These are phyloP conservation scores for Zasmidium angulare DNA, from an alignment of 2,329 filamentous ascomycete species.

Conservation along the genomic window DNA sequence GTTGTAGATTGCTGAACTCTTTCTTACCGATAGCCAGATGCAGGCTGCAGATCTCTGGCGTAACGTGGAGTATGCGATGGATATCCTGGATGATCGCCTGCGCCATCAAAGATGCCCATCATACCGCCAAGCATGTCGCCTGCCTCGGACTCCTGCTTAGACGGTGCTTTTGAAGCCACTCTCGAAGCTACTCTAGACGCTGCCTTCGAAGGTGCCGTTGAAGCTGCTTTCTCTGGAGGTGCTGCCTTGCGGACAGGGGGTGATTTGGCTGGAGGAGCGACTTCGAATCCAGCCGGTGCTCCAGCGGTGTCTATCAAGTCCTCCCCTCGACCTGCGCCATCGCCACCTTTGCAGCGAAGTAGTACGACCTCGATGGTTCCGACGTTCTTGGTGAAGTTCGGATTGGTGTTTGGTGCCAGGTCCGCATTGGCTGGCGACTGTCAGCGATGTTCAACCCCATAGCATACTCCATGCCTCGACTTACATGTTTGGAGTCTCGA, in stretches of 20 bases:
- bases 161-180: slow-evolving; percentile 8
- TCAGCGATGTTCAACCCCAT: slow-evolving; percentile 13
- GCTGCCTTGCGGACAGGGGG: slow-evolving; percentile 11
- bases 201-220: slow-evolving; percentile 18
- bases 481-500: slow-evolving; percentile 50
- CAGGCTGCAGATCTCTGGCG: neutral
- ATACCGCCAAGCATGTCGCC: slow-evolving; percentile 24
- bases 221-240: slow-evolving; percentile 7
- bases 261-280: slow-evolving; percentile 7
- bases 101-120: slow-evolving; percentile 37
- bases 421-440: slow-evolving; percentile 39
- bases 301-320: neutral
- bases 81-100: slow-evolving; percentile 24
- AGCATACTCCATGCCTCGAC: slow-evolving; percentile 8
- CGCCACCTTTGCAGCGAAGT: slow-evolving; percentile 39
- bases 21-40: slow-evolving; percentile 1
- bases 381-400: slow-evolving; percentile 40
- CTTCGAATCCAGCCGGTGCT: neutral
- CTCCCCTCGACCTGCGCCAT: neutral
- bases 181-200: slow-evolving; percentile 15
- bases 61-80: slow-evolving; percentile 1
- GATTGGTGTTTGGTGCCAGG: slow-evolving; percentile 34
- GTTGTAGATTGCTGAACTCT: neutral
- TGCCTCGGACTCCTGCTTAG: slow-evolving; percentile 11
- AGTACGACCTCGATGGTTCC: slow-evolving; percentile 52